Base-by-base conservation (phyloP, 805 yeast species). In the Sugiyamaella mastotermitis region DNA sequence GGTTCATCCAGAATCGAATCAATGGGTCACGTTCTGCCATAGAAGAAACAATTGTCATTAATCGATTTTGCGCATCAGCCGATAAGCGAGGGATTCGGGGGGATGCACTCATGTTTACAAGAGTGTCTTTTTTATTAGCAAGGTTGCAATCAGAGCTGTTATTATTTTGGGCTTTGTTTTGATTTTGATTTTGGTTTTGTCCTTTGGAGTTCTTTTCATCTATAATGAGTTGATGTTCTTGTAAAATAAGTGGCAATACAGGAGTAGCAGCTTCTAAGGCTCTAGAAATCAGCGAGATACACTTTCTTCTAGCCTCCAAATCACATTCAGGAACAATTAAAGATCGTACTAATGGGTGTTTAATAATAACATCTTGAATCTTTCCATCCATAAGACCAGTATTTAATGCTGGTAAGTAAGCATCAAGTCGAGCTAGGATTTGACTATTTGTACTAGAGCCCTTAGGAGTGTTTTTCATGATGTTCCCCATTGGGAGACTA, bases 281-380 rank as follows among this genome's bases (percentile, higher is more conserved):
- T 22, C 38, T 24, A 8, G 46, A 32, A 22, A 52, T 40, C 23
- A 51, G 43, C 13, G 28, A 20, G 21, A 52, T 40, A 33, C 53
- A 51, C 17, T 48, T 26, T 4, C 54, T 35, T 11, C 58, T 34
- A 5, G 57, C 58, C 31, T 45, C 54, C 22, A 53, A 37, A 30
- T 53, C 58, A 30, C 52, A 44, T 22, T 52, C 50, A 6, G 58
- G 58, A 11, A 53, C 53, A 18, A 42, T 16, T 20, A 53, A 36
- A 21, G 51, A 42, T 15, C 57, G 48, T 15, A 53, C 48, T 11
- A 53, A 41, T 16, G 57, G 55, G 40, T 53, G 47, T 23, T 53
- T 52, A 29, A 53, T 37, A 16, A 53, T 47, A 15, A 44, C 58
- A 22, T 53, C 58, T 38, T 53, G 58, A 39, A 53, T 43, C 20